phyloP scores from a whole-genome alignment of 441 rosid genomes.

The Daphne laureola region DNA sequence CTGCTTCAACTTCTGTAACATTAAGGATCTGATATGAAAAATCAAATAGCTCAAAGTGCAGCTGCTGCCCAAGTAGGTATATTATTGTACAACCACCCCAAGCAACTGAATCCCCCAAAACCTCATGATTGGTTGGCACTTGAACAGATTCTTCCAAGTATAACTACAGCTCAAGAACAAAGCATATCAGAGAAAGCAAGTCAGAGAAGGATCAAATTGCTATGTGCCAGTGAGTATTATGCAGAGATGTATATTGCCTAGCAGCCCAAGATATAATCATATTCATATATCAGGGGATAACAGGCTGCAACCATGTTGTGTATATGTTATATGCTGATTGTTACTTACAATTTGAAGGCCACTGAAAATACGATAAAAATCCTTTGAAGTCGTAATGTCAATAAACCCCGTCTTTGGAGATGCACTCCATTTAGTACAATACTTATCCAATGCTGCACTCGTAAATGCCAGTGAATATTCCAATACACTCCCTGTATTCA shows the following conservation, averaged over 20 bases:
- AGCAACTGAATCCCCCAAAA: constrained; percentile 88
- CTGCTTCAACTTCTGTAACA: constrained; percentile 92
- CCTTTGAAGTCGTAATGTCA: constrained; percentile 94
- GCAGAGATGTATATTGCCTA: no score
- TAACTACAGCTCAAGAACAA: constrained; percentile 47
- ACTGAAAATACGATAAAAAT: constrained; percentile 88
- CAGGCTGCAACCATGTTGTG: background rate
- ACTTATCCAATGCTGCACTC: constrained; percentile 91
- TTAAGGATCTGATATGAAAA: constrained; percentile 96
- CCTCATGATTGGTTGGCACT: constrained; percentile 46
- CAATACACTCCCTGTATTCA: constrained; percentile 88
- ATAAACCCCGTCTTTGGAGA: constrained; percentile 95
- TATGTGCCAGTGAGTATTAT: no score
- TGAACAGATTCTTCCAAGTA: constrained; percentile 75
- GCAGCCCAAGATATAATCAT: no score
- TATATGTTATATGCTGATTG: constrained; percentile 1
- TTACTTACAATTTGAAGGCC: constrained; percentile 93
- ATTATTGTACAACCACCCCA: constrained; percentile 99
- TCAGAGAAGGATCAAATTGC: no score
- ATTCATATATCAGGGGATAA: no score
- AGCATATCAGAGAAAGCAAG: constrained; percentile 2
- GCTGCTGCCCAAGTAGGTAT: constrained; percentile 97
- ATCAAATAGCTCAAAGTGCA: constrained; percentile 96
- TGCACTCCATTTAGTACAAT: constrained; percentile 92
- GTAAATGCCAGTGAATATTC: constrained; percentile 99